A percentile compares a stretch with the other conserved stretches of the same genome.
Evolutionary conservation across 495 filamentous ascomycete species (phyloP).

Genomic region (Bathelium albidoporum): DNA sequence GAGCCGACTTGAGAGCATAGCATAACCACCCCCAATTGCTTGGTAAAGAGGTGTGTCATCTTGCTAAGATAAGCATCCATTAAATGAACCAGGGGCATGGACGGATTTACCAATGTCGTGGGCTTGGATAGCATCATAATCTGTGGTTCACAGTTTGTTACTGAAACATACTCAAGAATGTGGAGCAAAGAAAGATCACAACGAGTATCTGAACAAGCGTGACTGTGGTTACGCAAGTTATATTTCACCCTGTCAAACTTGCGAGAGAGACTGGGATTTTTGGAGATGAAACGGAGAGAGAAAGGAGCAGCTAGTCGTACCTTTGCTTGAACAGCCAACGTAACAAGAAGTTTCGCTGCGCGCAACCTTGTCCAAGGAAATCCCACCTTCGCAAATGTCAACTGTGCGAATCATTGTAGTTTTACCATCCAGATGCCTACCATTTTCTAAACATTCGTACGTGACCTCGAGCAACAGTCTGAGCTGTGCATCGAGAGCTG

Average conservation of each 20-base stretch:
- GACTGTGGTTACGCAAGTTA: no score
- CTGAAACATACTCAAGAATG: neutral
- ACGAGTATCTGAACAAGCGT: no score
- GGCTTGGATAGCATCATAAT: slow-evolving; percentile 1
- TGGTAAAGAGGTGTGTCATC: slow-evolving; percentile 5
- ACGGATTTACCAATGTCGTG: slow-evolving; percentile 1
- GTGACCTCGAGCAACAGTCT: slow-evolving; percentile 24
- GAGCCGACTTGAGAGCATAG: slow-evolving; percentile 5
- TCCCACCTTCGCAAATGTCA: neutral
- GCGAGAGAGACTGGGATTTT: neutral
- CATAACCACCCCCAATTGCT: slow-evolving; percentile 3
- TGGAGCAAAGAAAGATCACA: neutral
- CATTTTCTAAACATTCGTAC: slow-evolving; percentile 30
- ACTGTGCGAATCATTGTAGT: neutral
- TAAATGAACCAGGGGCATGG: neutral
- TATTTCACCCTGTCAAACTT: no score
- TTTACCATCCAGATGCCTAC: neutral
- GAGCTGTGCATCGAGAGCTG: slow-evolving; percentile 26
- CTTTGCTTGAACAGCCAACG: slow-evolving; percentile 5
- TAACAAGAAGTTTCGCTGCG: slow-evolving; percentile 4
- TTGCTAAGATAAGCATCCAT: neutral
- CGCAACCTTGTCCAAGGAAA: neutral
- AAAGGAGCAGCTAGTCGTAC: neutral
- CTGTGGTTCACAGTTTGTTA: neutral
- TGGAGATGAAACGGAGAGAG: neutral